Evolutionary conservation across 208 protist species (phyloP).

Genomic region (Wallacemonas sp.): DNA sequence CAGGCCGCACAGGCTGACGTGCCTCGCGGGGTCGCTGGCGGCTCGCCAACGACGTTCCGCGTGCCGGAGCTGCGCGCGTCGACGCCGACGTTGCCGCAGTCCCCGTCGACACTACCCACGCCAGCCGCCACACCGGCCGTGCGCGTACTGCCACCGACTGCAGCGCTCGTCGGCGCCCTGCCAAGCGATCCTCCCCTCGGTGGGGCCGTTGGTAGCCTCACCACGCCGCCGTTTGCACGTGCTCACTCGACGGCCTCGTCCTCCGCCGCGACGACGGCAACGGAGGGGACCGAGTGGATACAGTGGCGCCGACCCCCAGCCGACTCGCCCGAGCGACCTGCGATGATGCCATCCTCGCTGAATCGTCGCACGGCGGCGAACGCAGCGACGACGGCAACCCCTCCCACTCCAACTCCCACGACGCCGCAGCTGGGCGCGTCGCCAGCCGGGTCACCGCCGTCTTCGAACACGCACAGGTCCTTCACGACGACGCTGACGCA

Average conservation of each 20-base stretch:
- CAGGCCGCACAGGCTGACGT: too few species aligned
- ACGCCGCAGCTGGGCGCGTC: too few species aligned
- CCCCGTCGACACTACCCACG: neutral
- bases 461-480: too few species aligned
- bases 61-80: too few species aligned
- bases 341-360: neutral
- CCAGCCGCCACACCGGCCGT: neutral
- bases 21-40: too few species aligned
- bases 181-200: neutral
- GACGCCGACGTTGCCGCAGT: neutral
- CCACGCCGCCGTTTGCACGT: neutral
- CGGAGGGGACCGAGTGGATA: slow-evolving; percentile 5
- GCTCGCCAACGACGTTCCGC: too few species aligned
- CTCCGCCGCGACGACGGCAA: slow-evolving; percentile 6
- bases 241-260: neutral
- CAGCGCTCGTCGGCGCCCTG: neutral
- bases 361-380: too few species aligned
- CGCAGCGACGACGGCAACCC: too few species aligned
- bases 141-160: neutral
- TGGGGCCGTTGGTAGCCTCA: neutral
- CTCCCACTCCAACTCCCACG: too few species aligned
- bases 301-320: neutral
- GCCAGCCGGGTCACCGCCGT: too few species aligned
- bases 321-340: neutral
- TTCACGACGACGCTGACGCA: too few species aligned